Base-by-base conservation (phyloP, 2,329 filamentous ascomycete species). In the Fusarium pseudograminearum region DNA sequence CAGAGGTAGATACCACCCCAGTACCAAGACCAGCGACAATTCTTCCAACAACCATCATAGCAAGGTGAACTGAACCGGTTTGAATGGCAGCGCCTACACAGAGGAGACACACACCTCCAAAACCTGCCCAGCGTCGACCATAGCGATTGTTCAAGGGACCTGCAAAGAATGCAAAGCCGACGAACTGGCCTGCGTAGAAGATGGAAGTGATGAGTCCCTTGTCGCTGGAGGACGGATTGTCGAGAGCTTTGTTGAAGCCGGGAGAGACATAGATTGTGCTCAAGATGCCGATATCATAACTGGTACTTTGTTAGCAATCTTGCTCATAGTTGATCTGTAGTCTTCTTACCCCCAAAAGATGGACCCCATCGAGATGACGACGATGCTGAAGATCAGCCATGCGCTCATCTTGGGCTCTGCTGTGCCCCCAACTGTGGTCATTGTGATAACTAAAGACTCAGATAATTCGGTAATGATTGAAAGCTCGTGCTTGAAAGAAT, bases 121-220 rank as follows among this genome's bases (percentile, higher is more conserved):
- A 64, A 0, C 61, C 61, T 20, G 61, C 61, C 59, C 36, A 40
- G 22, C 59, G 20, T 11, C 61, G 61, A 48, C 61, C 61, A 6
- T 44, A 64, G 4, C 44, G 46, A 18, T 64, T 64, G 11, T 64
- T 64, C 4, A 46, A 36, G 2, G 61, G 61, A 3, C 61, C 61
- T 0, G 61, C 61, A 1, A 64, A 22, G 24, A 64, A 53, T 12
- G 61, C 59, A 12, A 64, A 64, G 14, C 48, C 44, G 18, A 24
- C 16, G 10, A 64, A 64, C 5, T 64, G 61, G 3, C 61, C 61
- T 11, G 59, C 61, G 20, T 53, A 31, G n/a, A 64, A 64, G 8
- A 64, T 64, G 7, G 61, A 53, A 1, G 61, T 64, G 2, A 64
- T 64, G 16, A 64, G 61, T 5, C 61, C 61, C 10, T 64, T 64